Percentiles rank a stretch among this genome's conserved stretches.
These are phyloP conservation scores for Penicillium aurantiogriseum DNA, from an alignment of 2,329 filamentous ascomycete species.

Conservation along the genomic window DNA sequence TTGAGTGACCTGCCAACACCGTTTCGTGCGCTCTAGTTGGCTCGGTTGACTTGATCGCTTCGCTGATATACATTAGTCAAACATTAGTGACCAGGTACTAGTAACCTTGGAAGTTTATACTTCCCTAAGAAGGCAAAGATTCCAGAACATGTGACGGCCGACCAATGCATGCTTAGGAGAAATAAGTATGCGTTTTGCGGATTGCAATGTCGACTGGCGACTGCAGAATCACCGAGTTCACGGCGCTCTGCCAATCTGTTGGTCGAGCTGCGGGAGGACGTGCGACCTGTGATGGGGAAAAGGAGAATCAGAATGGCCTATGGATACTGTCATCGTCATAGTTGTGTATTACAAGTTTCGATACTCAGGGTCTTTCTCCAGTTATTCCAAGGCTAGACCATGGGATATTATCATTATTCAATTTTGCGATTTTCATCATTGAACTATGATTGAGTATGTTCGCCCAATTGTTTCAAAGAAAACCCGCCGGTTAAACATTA, in stretches of 20 bases:
- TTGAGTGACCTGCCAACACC: background rate
- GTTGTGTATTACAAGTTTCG: background rate
- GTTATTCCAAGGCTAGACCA: background rate
- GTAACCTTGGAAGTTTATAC: background rate
- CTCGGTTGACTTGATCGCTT: background rate
- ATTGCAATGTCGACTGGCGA: constrained; percentile 22
- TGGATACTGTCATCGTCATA: background rate
- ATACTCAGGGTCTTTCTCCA: background rate
- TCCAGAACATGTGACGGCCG: constrained; percentile 18
- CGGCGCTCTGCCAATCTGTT: constrained; percentile 5
- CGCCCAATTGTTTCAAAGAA: background rate
- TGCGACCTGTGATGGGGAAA: constrained; percentile 4
- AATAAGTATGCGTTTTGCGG: constrained; percentile 9
- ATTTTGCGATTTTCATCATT: background rate
- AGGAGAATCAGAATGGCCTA: background rate
- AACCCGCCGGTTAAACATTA: background rate
- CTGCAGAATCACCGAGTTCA: constrained; percentile 22
- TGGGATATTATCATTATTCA: background rate
- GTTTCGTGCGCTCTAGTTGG: background rate
- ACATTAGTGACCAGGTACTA: constrained; percentile 2
- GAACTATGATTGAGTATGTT: background rate
- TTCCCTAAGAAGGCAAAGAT: background rate
- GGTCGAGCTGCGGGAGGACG: constrained; percentile 11
- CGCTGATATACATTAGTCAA: constrained; percentile 7
- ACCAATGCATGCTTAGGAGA: constrained; percentile 6